A percentile compares a stretch with the other conserved stretches of the same genome.
Conservation (phyloP, 2,329 filamentous ascomycete genomes). For the Cladorrhinum sp. region DNA sequence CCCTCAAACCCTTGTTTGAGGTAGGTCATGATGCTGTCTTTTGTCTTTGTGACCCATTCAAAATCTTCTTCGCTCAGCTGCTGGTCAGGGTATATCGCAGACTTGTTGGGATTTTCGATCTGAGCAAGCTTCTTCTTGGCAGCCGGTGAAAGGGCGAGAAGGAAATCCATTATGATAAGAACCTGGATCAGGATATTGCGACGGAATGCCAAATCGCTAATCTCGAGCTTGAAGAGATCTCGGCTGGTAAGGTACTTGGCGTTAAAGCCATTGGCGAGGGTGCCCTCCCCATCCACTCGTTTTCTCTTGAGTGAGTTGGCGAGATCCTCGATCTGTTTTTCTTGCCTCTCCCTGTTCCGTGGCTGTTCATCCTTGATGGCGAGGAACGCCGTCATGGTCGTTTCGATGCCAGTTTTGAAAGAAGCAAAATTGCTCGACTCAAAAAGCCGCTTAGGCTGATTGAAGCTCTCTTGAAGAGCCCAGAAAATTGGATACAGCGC, state of each 20-base stretch:
- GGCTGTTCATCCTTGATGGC: slow-evolving; percentile 49
- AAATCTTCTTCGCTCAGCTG: slow-evolving; percentile 79
- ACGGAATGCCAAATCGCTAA: slow-evolving; percentile 83
- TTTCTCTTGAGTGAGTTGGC: slow-evolving; percentile 71
- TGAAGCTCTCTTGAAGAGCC: slow-evolving; percentile 89
- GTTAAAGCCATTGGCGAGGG: slow-evolving; percentile 76
- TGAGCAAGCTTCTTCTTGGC: slow-evolving; percentile 76
- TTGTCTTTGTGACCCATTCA: slow-evolving; percentile 80
- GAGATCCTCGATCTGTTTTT: slow-evolving; percentile 55
- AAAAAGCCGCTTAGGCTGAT: slow-evolving; percentile 82
- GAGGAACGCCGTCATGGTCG: slow-evolving; percentile 56
- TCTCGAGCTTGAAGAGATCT: slow-evolving; percentile 93
- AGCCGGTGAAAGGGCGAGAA: slow-evolving; percentile 81
- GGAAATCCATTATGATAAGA: slow-evolving; percentile 89
- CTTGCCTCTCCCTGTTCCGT: slow-evolving; percentile 37
- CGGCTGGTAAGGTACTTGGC: slow-evolving; percentile 98
- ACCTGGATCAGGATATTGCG: slow-evolving; percentile 93
- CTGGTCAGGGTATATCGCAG: slow-evolving; percentile 77
- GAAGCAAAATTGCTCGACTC: slow-evolving; percentile 67
- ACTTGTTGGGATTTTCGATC: slow-evolving; percentile 70
- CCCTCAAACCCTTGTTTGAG: slow-evolving; percentile 78
- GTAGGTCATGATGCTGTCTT: slow-evolving; percentile 75
- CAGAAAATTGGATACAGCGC: slow-evolving; percentile 88
- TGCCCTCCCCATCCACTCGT: slow-evolving; percentile 57
- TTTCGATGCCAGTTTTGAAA: slow-evolving; percentile 75